A percentile compares a stretch with the other conserved stretches of the same genome.
These are phyloP conservation scores for Hypsizygus marmoreus DNA, from an alignment of 768 basidiomycete species.

Conservation along the genomic window DNA sequence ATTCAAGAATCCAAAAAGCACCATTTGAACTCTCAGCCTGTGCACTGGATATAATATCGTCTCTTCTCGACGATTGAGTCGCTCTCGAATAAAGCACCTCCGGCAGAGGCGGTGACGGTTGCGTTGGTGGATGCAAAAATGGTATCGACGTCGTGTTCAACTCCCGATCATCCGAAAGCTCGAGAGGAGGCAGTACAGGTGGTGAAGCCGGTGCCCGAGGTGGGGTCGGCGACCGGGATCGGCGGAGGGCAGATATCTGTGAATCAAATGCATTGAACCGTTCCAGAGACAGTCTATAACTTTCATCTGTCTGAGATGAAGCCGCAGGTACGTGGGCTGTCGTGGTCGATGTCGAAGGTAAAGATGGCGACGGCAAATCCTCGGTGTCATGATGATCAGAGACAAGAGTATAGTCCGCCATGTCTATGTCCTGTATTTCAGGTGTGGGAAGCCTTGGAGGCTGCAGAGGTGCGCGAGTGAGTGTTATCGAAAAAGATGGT, in stretches of 20 bases:
- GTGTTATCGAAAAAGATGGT: constrained; percentile 20
- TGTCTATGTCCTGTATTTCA: constrained; percentile 51
- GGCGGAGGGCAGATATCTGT: constrained; percentile 51
- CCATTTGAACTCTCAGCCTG: too few species aligned
- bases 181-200: constrained; percentile 37
- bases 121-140: constrained; percentile 25
- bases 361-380: constrained; percentile 4
- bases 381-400: constrained; percentile 21
- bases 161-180: constrained; percentile 21
- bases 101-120: constrained; percentile 22
- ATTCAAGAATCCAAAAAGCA: too few species aligned
- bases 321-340: constrained; percentile 5
- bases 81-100: too few species aligned
- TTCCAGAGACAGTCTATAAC: constrained; percentile 46
- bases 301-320: constrained; percentile 31
- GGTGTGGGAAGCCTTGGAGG: constrained; percentile 47
- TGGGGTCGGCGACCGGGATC: constrained; percentile 30
- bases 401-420: constrained; percentile 43
- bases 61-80: too few species aligned
- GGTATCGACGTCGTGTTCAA: constrained; percentile 16
- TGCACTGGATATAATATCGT: too few species aligned
- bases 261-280: constrained; percentile 57
- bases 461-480: constrained; percentile 18
- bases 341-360: too few species aligned
- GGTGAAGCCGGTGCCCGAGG: constrained; percentile 30